Conservation (phyloP, 345 rosid species). For the Salix caprea region DNA sequence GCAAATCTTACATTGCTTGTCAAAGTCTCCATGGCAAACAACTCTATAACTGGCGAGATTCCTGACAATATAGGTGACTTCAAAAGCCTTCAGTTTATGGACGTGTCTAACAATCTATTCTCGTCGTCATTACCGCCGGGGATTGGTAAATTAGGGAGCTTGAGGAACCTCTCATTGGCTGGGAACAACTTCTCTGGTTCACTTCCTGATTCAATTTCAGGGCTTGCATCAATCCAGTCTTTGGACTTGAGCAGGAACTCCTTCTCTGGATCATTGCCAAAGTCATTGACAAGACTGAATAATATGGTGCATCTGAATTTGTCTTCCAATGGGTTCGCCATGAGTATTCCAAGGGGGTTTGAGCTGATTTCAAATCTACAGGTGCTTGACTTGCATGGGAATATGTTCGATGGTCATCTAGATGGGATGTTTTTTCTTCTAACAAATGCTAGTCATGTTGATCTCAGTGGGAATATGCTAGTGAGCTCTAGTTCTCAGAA, state of each 20-base stretch:
- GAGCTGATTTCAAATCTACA: slow-evolving; percentile 58
- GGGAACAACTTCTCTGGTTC: slow-evolving; percentile 90
- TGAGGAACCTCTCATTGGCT: slow-evolving; percentile 69
- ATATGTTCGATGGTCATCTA: slow-evolving; percentile 68
- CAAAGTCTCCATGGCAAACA: slow-evolving; percentile 84
- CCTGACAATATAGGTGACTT: slow-evolving; percentile 61
- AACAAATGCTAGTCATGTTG: slow-evolving; percentile 74
- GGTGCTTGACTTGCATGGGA: slow-evolving; percentile 80
- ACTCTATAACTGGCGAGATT: slow-evolving; percentile 66
- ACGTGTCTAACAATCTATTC: slow-evolving; percentile 73
- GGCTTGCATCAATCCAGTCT: slow-evolving; percentile 63
- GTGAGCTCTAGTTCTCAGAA: slow-evolving; percentile 57
- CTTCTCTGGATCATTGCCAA: slow-evolving; percentile 69
- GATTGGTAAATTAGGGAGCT: slow-evolving; percentile 58
- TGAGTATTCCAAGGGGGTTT: slow-evolving; percentile 71
- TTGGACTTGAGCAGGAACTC: slow-evolving; percentile 84
- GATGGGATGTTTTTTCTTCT: slow-evolving; percentile 76
- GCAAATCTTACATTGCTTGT: slow-evolving; percentile 82
- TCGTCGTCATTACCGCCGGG: slow-evolving; percentile 54
- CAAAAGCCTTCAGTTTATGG: slow-evolving; percentile 71
- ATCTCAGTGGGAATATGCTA: slow-evolving; percentile 71
- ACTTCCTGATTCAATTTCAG: slow-evolving; percentile 65
- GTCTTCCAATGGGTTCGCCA: slow-evolving; percentile 61
- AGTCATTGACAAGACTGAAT: slow-evolving; percentile 54
- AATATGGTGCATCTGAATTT: slow-evolving; percentile 60